phyloP scores from a whole-genome alignment of 2,329 filamentous ascomycete species.

The Fusarium verrucosum region DNA sequence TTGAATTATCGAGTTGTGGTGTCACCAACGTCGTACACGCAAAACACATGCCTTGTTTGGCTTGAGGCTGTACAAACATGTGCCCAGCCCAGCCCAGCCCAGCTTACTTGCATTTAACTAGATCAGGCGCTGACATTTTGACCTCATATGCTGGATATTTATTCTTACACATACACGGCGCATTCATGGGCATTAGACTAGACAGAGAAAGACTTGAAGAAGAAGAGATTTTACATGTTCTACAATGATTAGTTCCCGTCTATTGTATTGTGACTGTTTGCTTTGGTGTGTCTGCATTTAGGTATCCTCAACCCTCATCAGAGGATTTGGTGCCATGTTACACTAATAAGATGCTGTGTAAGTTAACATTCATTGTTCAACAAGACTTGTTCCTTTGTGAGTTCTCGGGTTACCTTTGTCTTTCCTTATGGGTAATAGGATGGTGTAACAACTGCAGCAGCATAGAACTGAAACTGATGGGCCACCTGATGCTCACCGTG shows the following conservation, averaged over 20 bases:
- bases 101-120: slow-evolving; percentile 30
- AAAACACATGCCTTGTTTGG: slow-evolving; percentile 13
- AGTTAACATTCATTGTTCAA: neutral
- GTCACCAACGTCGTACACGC: slow-evolving; percentile 20
- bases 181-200: slow-evolving; percentile 37
- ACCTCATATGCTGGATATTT: slow-evolving; percentile 22
- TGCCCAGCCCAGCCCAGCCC: neutral
- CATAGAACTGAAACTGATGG: neutral
- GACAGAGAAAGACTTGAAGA: slow-evolving; percentile 29
- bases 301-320: too few relatives aligned
- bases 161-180: slow-evolving; percentile 34
- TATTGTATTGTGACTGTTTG: neutral
- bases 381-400: neutral
- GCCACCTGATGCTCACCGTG: neutral
- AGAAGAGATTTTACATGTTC: slow-evolving; percentile 9
- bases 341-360: neutral
- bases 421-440: neutral
- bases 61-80: slow-evolving; percentile 19
- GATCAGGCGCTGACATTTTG: slow-evolving; percentile 26
- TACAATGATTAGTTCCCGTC: neutral
- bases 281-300: neutral
- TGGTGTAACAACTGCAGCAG: neutral
- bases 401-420: neutral
- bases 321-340: neutral
- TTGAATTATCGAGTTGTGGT: slow-evolving; percentile 5